Percentiles rank a stretch among this genome's conserved stretches.
Conservation (phyloP, 768 basidiomycete species). For the Macrolepiota fuliginosa region DNA sequence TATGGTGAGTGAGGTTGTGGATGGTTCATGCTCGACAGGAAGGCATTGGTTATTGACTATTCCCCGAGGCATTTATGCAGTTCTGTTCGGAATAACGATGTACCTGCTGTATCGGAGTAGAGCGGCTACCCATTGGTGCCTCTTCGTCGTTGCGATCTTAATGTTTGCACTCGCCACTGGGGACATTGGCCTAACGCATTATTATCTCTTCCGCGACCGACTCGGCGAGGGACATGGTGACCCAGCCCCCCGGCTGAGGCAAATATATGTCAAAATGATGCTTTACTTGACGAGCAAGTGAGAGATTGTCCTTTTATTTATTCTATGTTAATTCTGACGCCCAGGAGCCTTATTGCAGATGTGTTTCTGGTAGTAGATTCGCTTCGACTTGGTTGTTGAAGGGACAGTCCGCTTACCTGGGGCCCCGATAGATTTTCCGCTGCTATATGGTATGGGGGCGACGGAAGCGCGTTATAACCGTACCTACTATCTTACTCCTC, state of each 20-base stretch:
- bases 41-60: background rate
- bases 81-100: constrained; percentile 32
- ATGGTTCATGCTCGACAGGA: background rate
- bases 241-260: constrained; percentile 20
- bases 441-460: constrained; percentile 36
- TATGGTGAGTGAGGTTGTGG: too few species aligned
- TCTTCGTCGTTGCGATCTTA: constrained; percentile 26
- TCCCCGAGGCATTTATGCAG: constrained; percentile 29
- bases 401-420: background rate
- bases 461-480: constrained; percentile 25
- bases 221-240: constrained; percentile 15
- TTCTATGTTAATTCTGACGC: background rate
- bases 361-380: constrained; percentile 2
- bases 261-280: constrained; percentile 24
- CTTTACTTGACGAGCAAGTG: constrained; percentile 38
- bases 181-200: constrained; percentile 30
- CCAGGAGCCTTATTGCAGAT: constrained; percentile 9
- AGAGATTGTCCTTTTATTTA: constrained; percentile 6
- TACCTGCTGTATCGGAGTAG: constrained; percentile 27
- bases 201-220: constrained; percentile 25
- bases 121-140: constrained; percentile 22
- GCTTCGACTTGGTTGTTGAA: background rate
- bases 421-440: constrained; percentile 23
- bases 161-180: constrained; percentile 35
- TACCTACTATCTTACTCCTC: constrained; percentile 25